A percentile compares a stretch with the other conserved stretches of the same genome.
Conservation (phyloP, 2,329 filamentous ascomycete genomes). For the Ceratocystis papillata region DNA sequence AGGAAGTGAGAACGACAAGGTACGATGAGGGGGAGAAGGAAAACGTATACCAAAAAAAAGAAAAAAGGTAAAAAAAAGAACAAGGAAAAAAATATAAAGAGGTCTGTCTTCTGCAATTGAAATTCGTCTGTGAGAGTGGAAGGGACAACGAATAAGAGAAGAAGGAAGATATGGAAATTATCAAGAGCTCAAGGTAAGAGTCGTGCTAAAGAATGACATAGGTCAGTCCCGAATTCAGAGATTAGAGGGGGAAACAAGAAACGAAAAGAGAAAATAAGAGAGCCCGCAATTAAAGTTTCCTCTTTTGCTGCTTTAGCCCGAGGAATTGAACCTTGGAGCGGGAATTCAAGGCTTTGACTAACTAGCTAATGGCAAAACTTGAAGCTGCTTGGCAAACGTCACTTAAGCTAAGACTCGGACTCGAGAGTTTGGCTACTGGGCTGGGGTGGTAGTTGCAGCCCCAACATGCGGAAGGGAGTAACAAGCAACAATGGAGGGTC, state of each 20-base stretch:
- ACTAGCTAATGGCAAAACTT: not conserved
- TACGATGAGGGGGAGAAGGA: not conserved
- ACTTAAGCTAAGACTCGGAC: not conserved
- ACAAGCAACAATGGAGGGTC: not conserved
- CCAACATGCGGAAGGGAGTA: not conserved
- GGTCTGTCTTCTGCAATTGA: not conserved
- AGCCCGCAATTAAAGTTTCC: not conserved
- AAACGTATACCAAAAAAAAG: not conserved
- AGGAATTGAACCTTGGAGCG: not conserved
- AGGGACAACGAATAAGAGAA: not conserved
- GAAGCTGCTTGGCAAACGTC: not conserved
- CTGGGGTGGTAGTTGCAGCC: not conserved
- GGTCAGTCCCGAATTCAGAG: not conserved
- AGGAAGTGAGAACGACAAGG: not conserved
- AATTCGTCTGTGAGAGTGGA: not conserved
- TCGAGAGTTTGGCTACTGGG: not conserved
- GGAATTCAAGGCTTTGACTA: slow-evolving; percentile 4
- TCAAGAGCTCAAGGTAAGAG: not conserved
- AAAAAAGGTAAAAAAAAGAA: not conserved
- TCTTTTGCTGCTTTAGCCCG: not conserved
- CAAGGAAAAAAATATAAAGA: not conserved
- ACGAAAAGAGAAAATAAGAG: not conserved
- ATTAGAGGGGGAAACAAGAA: not conserved
- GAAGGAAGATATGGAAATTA: not conserved
- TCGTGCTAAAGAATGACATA: not conserved